A percentile compares a stretch with the other conserved stretches of the same genome.
phyloP scores from a whole-genome alignment of 2,329 filamentous ascomycete species.

The Pezicula neosporulosa region DNA sequence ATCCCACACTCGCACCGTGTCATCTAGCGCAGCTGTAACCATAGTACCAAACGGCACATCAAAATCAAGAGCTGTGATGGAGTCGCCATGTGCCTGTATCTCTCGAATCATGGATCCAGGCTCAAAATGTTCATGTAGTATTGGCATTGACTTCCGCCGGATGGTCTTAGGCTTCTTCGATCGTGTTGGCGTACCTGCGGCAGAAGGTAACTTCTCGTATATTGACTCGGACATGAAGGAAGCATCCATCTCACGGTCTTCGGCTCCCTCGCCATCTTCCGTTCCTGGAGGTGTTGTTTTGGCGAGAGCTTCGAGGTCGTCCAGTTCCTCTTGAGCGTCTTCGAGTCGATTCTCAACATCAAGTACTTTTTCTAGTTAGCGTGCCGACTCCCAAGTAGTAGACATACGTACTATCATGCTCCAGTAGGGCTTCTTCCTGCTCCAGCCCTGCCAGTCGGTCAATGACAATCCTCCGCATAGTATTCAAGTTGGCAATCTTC shows the following conservation, averaged over 20 bases:
- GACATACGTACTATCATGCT: conserved; percentile 71
- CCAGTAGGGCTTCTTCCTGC: conserved; percentile 84
- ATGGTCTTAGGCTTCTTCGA: conserved; percentile 53
- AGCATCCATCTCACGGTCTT: conserved; percentile 37
- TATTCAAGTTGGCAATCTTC: conserved; percentile 90
- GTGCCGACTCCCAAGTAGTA: background rate
- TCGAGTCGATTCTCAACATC: conserved; percentile 61
- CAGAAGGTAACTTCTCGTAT: conserved; percentile 80
- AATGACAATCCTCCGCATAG: conserved; percentile 88
- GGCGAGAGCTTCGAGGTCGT: conserved; percentile 55
- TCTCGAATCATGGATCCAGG: conserved; percentile 86
- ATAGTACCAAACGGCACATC: conserved; percentile 96
- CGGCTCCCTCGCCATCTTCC: conserved; percentile 45
- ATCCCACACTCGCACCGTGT: conserved; percentile 95
- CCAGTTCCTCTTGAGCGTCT: conserved; percentile 55
- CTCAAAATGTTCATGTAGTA: conserved; percentile 92
- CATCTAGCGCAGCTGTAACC: conserved; percentile 88
- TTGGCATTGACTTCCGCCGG: conserved; percentile 82
- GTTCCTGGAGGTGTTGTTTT: conserved; percentile 41
- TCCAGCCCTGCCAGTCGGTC: conserved; percentile 83
- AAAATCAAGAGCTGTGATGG: conserved; percentile 88
- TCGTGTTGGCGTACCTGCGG: conserved; percentile 45
- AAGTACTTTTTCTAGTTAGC: conserved; percentile 43
- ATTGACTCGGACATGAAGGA: conserved; percentile 98
- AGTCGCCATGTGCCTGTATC: conserved; percentile 82